Evolutionary conservation across 106 monocot species (phyloP), one percentile per base, ranked within the genome.

Genomic region (Ottelia alismoides): DNA sequence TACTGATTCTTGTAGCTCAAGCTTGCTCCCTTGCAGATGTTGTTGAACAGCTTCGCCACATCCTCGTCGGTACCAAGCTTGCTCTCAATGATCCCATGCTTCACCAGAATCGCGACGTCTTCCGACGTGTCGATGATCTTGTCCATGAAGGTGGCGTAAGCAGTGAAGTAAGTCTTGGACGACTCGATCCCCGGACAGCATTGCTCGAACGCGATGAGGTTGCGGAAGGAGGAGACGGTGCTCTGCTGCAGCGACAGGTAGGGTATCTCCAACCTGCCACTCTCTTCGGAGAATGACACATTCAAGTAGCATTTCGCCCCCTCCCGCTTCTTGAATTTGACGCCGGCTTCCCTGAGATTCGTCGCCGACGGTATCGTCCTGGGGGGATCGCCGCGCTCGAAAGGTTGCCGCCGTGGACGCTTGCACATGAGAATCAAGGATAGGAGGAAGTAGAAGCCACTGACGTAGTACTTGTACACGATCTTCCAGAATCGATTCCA

Each of bases 1-100:
- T 45, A 45, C 12, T 62, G 61, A 1, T 9, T 28, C 11, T 55
- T 14, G 9, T 7, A 48, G 11, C 47, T 23, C 20, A 44, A 17
- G 10, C 11, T 2, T 2, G 20, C 14, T 17, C 62, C 75, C 40
- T 25, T 27, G 9, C 30, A 11, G 19, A 75, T 35, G 1, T 10
- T 23, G 25, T 65, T 75, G 24, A 75, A 75, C 17, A 75, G 30
- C 31, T 24, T 3, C 2, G 75, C 58, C 1, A 65, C 47, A 1
- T 28, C 49, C 40, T 28, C n/a, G 30, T 66, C 66, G 19, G 66
- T 45, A 0, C 71, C 71, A 12, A 76, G 55, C 27, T 25, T 53
- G 32, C 64, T 71, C 45, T 50, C 26, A 1, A 71, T 20, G 47
- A 76, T 49, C 1, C 57, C 52, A 0, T 21, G n/a, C 32, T 63